phyloP scores from a whole-genome alignment of 192 early-diverging fungal genomes.

The Dispira parvispora region DNA sequence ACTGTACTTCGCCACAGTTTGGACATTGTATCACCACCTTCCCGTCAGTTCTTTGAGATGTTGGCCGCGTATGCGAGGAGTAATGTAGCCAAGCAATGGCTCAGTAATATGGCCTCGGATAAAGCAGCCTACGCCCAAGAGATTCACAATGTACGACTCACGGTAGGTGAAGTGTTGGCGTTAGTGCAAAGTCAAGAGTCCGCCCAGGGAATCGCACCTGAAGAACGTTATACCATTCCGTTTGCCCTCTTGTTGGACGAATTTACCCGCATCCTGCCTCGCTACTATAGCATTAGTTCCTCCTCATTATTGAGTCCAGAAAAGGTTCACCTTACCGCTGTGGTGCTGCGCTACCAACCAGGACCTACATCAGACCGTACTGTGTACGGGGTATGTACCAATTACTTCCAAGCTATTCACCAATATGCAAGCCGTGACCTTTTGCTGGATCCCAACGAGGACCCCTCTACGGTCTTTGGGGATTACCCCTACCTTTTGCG shows the following conservation, averaged over 20 bases:
- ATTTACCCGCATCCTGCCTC: constrained; percentile 62
- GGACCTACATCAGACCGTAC: constrained; percentile 24
- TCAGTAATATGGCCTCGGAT: constrained; percentile 39
- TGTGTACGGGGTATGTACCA: constrained; percentile 75
- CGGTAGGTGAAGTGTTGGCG: constrained; percentile 57
- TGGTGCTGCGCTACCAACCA: constrained; percentile 71
- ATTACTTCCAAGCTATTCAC: constrained; percentile 63
- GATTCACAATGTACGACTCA: constrained; percentile 45
- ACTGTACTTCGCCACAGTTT: constrained; percentile 82
- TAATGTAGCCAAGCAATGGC: constrained; percentile 29
- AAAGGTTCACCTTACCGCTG: constrained; percentile 70
- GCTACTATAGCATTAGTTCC: constrained; percentile 97
- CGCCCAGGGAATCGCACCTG: constrained; percentile 15
- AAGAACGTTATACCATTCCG: constrained; percentile 41
- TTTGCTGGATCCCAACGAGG: constrained; percentile 13
- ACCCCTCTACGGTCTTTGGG: constrained; percentile 5
- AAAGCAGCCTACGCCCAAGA: constrained; percentile 46
- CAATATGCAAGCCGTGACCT: constrained; percentile 16
- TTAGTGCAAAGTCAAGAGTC: constrained; percentile 37
- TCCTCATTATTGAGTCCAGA: constrained; percentile 60
- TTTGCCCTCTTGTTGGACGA: constrained; percentile 68
- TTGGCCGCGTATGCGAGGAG: constrained; percentile 40
- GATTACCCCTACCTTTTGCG: constrained; percentile 3
- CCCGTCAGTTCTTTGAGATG: constrained; percentile 44
- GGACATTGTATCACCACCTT: constrained; percentile 64